Evolutionary conservation across 495 filamentous ascomycete species (phyloP).

Genomic region (Penicillium subrubescens): DNA sequence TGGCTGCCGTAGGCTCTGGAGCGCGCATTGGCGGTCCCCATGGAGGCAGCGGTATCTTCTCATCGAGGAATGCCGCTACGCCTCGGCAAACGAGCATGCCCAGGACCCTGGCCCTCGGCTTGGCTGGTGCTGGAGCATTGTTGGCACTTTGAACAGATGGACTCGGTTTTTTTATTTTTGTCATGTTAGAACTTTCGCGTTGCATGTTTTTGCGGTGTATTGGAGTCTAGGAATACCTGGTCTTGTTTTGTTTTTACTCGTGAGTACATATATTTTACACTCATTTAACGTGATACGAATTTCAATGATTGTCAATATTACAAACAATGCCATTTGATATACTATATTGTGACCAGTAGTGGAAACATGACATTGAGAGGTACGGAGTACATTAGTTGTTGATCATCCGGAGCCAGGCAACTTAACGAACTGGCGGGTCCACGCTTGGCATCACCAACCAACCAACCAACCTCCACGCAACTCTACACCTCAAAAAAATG

Average conservation of each 20-base stretch:
- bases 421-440: background rate
- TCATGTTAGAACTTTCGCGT: background rate
- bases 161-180: background rate
- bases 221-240: slow-evolving; percentile 17
- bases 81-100: slow-evolving; percentile 26
- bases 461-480: background rate
- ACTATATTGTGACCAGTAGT: too few species aligned
- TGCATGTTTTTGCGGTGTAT: slow-evolving; percentile 15
- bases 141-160: slow-evolving; percentile 19
- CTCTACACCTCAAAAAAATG: slow-evolving; percentile 52
- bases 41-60: slow-evolving; percentile 18
- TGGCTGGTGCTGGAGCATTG: slow-evolving; percentile 33
- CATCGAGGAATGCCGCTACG: slow-evolving; percentile 24
- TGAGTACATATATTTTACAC: background rate
- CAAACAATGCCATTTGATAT: background rate
- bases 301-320: background rate
- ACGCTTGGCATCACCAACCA: slow-evolving; percentile 3
- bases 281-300: slow-evolving; percentile 9
- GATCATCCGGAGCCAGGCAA: background rate
- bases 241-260: background rate
- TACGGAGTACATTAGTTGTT: too few species aligned
- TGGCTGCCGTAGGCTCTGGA: slow-evolving; percentile 38
- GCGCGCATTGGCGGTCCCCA: slow-evolving; percentile 39
- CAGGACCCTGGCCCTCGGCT: slow-evolving; percentile 27
- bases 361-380: background rate